Base-by-base conservation (phyloP, 495 filamentous ascomycete genomes). In the Podospora pseudoanserina region DNA sequence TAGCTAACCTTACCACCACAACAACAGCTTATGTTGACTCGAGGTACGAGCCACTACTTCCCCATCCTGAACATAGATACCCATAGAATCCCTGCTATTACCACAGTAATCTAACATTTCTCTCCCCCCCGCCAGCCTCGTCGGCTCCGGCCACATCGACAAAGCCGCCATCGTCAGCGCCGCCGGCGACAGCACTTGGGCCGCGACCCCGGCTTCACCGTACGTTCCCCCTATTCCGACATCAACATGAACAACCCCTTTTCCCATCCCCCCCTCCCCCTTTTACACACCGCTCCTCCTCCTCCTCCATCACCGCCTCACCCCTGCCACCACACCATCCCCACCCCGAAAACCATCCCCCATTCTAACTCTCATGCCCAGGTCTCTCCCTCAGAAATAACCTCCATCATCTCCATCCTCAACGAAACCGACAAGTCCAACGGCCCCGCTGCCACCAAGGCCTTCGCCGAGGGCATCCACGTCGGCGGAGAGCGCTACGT, bases 111-210 rank as follows among this genome's bases (percentile, higher is more conserved):
- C 39, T 49, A 49, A 49, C 39, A 49, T 16, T 49, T 5, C 34
- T 6, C n/a, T 32, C 0, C 7, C 30, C 34, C 20, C 30, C 39
- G 11, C 34, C 65, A 94, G 94, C 87, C 87, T 98, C 71, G 86
- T 98, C 75, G 92, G 86, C 81, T 88, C 85, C 71, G 88, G 88
- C 73, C 90, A 95, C 79, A 81, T 97, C 79, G 91, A 95, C 84
- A 89, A 91, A 81, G 95, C 88, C 73, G 91, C 91, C 75, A 96
- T 97, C 79, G 88, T 94, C 82, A 92, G 89, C 80, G 81, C 79
- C 67, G 88, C 90, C 69, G 92, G 93, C 75, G 90, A 92, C 76
- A 92, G 88, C 76, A 84, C 89, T 71, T 97, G 94, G 92, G 94
- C 94, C 66, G 75, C 82, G n/a, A 86, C 88, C 23, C 84, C 20